Conservation (phyloP, 495 filamentous ascomycete species). For the Penicillium diatomitis region DNA sequence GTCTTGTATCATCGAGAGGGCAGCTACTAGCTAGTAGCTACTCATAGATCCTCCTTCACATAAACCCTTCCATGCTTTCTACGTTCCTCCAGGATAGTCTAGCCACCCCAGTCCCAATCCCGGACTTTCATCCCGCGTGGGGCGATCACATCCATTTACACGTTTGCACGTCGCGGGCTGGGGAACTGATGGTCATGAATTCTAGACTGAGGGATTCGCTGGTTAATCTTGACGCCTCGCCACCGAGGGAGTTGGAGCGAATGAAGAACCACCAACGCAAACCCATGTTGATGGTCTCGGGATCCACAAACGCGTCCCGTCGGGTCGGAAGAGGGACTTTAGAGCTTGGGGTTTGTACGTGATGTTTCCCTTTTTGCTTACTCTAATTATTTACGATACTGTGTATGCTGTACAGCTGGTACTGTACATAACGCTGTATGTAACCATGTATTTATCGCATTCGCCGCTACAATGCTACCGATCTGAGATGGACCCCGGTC, state of each 20-base stretch:
- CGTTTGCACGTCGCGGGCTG: not conserved
- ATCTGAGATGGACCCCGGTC: too few species aligned
- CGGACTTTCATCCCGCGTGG: slow-evolving; percentile 14
- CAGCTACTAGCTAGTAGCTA: too few species aligned
- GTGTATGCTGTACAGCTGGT: too few species aligned
- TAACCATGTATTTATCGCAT: too few species aligned
- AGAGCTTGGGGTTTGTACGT: slow-evolving; percentile 2
- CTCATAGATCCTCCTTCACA: too few species aligned
- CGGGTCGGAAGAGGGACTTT: not conserved
- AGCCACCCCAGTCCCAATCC: not conserved
- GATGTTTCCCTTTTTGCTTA: too few species aligned
- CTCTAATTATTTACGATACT: too few species aligned
- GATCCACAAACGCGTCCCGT: slow-evolving; percentile 18
- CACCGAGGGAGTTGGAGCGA: not conserved
- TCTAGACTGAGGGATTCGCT: too few species aligned
- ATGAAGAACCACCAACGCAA: slow-evolving; percentile 1
- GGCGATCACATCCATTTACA: slow-evolving; percentile 2
- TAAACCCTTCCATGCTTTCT: slow-evolving; percentile 1
- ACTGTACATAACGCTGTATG: too few species aligned
- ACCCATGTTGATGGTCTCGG: slow-evolving; percentile 10
- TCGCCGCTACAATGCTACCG: too few species aligned
- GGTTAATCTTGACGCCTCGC: too few species aligned
- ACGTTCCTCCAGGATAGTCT: slow-evolving; percentile 1
- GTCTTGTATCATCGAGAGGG: too few species aligned
- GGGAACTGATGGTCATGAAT: not conserved